Base-by-base conservation (phyloP, 352 stramenopile genomes). In the Pythium biforme region DNA sequence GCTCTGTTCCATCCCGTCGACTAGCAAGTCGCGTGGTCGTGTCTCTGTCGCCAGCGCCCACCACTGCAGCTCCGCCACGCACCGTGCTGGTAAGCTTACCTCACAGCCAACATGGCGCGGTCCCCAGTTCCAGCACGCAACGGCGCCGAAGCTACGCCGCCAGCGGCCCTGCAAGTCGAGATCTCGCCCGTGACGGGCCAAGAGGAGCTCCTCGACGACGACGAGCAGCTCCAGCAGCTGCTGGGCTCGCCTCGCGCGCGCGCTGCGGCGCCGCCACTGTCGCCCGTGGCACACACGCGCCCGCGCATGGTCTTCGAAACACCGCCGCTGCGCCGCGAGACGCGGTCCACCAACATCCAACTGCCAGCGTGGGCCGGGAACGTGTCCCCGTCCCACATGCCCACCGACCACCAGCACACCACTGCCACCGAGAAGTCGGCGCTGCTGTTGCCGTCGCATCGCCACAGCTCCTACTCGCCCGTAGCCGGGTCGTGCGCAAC, bases 251-350 rank as follows among this genome's bases (percentile, higher is more conserved):
- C 55, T 20, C 65, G 55, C 10, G 26, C 53, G 37, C 61, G 56
- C 11, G 47, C 57, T 1, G 25, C 46, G 0, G 33, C 55, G 22
- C 37, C 49, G 23, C 63, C 34, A 17, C 52, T 52, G 23, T 60
- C 63, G 26, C 64, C 51, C 6, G 46, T 50, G 29, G 58, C 55
- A 14, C 58, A 66, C 34, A 10, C 60, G 17, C 58, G 69, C 0
- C 53, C 62, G 2, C 69, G 66, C 60, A 86, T 88, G 75, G 70
- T 89, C 31, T 90, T 92, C 52, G 80, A 88, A 45, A 82, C 79
- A 39, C 83, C 83, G 19, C 81, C 77, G 15, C 64, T 92, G 37
- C 83, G 83, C 7, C 76, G 76, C 33, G 83, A 89, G 47, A 80
- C 77, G 11, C 70, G 77, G 23, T 73, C 68, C 47, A 70, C 55